phyloP scores from a whole-genome alignment of 768 basidiomycete species.

The Psilocybe sp. region DNA sequence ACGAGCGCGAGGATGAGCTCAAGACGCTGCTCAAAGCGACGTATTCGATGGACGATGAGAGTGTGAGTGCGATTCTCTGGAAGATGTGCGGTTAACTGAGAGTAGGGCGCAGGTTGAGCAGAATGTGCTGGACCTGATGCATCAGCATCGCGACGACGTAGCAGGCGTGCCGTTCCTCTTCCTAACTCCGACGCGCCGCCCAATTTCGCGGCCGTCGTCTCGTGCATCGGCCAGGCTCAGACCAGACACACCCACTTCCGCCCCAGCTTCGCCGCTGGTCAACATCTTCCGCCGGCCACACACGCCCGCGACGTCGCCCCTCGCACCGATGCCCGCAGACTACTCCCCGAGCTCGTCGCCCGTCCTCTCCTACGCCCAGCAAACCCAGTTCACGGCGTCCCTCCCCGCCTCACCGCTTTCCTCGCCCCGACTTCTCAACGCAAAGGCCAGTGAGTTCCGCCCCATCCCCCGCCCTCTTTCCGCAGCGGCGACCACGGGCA shows the following conservation, averaged over 20 bases:
- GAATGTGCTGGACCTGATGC: constrained; percentile 91
- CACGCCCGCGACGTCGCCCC: constrained; percentile 74
- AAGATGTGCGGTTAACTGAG: constrained; percentile 9
- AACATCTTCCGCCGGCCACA: constrained; percentile 76
- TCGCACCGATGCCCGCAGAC: constrained; percentile 55
- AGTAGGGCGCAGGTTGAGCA: constrained; percentile 65
- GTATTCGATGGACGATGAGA: constrained; percentile 67
- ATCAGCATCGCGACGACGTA: constrained; percentile 86
- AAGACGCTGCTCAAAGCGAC: constrained; percentile 70
- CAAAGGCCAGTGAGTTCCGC: constrained; percentile 87
- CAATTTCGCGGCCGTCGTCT: constrained; percentile 78
- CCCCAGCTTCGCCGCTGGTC: constrained; percentile 74
- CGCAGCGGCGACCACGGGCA: constrained; percentile 61
- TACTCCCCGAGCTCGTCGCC: constrained; percentile 70
- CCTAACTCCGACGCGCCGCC: constrained; percentile 75
- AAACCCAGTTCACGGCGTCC: constrained; percentile 73
- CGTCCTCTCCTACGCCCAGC: constrained; percentile 55
- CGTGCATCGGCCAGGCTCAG: constrained; percentile 71
- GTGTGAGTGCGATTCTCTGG: constrained; percentile 40
- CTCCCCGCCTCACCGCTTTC: constrained; percentile 82
- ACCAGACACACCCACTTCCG: constrained; percentile 75
- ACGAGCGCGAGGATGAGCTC: constrained; percentile 86
- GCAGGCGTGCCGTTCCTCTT: constrained; percentile 81
- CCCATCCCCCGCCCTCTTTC: constrained; percentile 81
- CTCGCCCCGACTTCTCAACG: constrained; percentile 82